Base-by-base conservation (phyloP, 805 yeast genomes). In the Schwanniomyces polymorphus region DNA sequence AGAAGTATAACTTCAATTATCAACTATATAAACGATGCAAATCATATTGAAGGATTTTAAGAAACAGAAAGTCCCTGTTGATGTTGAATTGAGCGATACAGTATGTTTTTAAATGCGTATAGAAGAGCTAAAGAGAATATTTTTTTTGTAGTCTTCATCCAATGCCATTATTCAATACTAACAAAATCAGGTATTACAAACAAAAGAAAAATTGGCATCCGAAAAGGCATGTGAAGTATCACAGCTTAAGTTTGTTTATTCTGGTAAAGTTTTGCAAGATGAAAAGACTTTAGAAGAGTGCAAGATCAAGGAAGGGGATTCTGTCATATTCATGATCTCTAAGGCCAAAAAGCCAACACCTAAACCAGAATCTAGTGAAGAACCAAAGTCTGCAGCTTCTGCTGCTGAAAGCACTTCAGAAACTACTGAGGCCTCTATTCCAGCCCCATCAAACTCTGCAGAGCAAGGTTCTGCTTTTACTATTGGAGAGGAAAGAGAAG, bases 261-360 rank as follows among this genome's bases (percentile, higher is more conserved):
- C 97, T 1, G 97, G 88, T 42, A 91, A 91, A 63, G 92, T 94
- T 38, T 81, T 94, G 43, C 89, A 82, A 59, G 96, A 94, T 71
- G 88, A 81, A 40, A 87, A 89, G 61, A 76, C 86, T 2, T 75
- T 92, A 49, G 86, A 78, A 43, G 76, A 79, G 7, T 85, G 84
- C 64, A 86, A 87, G 54, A 79, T 92, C 56, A 89, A 90, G 64
- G 91, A 86, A 29, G 84, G 84, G 48, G 97, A 90, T 59, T 92
- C 91, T 58, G 83, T 94, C 45, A 91, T 94, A 47, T 92, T 91
- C 67, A 92, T 94, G 98, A 80, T 91, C 43, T 80, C 91, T 34
- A 69, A 65, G 54, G 58, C 67, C 43, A 64, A 72, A 57, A 59
- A 62, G 46, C 49, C 64, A 25, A 49, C 61, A 7, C 61, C 70